A percentile compares a stretch with the other conserved stretches of the same genome.
Evolutionary conservation across 129 eudicot species (phyloP).

Genomic region (Heracleum sosnowskyi): DNA sequence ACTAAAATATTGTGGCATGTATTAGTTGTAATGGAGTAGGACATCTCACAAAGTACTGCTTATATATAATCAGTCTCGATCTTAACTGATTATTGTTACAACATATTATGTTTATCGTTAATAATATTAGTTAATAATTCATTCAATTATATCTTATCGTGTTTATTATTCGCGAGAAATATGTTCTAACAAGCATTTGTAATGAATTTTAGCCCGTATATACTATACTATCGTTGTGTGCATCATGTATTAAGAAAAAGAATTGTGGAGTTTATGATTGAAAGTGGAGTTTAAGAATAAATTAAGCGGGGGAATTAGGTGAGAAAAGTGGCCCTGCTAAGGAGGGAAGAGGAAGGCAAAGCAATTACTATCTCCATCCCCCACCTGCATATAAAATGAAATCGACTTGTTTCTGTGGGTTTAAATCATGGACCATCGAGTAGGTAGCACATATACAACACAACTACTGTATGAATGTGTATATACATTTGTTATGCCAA

Average conservation of each 20-base stretch:
- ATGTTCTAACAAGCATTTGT: neutral
- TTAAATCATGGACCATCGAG: neutral
- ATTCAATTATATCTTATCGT: too few species aligned
- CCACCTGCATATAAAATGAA: conserved; percentile 7
- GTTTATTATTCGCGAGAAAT: too few species aligned
- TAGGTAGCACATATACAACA: neutral
- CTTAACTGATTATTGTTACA: too few species aligned
- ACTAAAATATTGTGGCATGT: neutral
- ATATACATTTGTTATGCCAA: neutral
- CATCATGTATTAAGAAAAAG: neutral
- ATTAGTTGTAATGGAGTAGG: neutral
- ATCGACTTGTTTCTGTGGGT: conserved; percentile 6
- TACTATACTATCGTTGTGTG: neutral
- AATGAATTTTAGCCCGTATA: fast-evolving
- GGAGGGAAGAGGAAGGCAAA: neutral
- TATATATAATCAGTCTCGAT: too few species aligned
- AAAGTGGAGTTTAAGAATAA: neutral
- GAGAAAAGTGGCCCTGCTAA: conserved; percentile 2
- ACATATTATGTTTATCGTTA: too few species aligned
- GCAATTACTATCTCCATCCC: conserved; percentile 9
- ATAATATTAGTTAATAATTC: too few species aligned
- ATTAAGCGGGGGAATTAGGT: neutral
- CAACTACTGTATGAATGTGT: neutral
- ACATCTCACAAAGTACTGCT: neutral
- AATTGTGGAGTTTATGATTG: neutral